Percentiles rank a stretch among this genome's conserved stretches.
phyloP scores from a whole-genome alignment of 495 filamentous ascomycete genomes.

The Amphirosellinia nigrospora region DNA sequence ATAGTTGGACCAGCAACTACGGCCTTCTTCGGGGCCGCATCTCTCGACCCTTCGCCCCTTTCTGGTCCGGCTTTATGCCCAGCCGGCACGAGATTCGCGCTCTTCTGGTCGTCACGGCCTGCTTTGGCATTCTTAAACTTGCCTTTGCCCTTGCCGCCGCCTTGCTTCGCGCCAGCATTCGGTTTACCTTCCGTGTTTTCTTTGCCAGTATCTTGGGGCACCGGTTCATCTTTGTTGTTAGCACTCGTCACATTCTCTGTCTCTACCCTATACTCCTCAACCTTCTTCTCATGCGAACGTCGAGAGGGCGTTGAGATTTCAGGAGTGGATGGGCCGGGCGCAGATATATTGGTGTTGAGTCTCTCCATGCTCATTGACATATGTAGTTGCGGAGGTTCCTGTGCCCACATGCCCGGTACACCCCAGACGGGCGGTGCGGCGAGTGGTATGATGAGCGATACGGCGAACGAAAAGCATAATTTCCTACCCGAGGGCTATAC shows the following conservation, averaged over 20 bases:
- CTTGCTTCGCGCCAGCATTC: not conserved
- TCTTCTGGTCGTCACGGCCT: not conserved
- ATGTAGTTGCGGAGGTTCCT: not conserved
- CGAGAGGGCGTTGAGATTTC: not conserved
- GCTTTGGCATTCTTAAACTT: slow-evolving; percentile 15
- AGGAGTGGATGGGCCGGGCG: not conserved
- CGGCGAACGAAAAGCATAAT: not conserved
- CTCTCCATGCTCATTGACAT: not conserved
- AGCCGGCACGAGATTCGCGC: not conserved
- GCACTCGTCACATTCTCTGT: not conserved
- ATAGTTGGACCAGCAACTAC: not conserved
- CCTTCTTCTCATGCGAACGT: not conserved
- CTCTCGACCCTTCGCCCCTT: not conserved
- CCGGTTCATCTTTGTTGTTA: not conserved
- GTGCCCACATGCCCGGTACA: not conserved
- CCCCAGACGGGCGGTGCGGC: not conserved
- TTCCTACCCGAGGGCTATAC: not conserved
- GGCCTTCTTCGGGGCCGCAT: not conserved
- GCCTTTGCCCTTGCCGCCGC: slow-evolving; percentile 16
- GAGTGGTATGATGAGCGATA: too few relatives aligned
- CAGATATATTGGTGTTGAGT: not conserved
- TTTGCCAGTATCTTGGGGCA: not conserved
- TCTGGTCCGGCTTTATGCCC: not conserved
- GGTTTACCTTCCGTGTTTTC: not conserved
- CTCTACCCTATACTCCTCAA: not conserved